Base-by-base conservation (phyloP, 352 stramenopile species). In the Globisporangium nodosum region DNA sequence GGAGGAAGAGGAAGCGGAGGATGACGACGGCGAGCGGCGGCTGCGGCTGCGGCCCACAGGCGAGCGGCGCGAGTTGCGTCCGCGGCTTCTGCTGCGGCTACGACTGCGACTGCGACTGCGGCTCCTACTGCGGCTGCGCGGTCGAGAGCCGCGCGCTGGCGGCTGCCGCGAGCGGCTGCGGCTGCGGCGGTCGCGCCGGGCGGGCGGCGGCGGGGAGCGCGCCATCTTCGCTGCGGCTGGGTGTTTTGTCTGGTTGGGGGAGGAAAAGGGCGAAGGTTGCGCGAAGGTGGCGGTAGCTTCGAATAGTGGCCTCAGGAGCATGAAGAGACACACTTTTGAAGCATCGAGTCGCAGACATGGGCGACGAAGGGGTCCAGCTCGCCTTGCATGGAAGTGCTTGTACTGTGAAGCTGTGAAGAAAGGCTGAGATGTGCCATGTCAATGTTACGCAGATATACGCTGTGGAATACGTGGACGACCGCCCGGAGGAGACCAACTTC, bases 381-480 rank as follows among this genome's bases (percentile, higher is more conserved):
- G 12, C 7, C 12, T 43, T 15, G 5, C 40, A 24, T 48, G 9
- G n/a, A 5, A 39, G 21, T 24, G 12, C 52, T 27, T 3, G 33
- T 35, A 15, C 37, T 16, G 20, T 49, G 57, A 42, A 24, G 30
- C 33, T 39, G 2, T 50, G 37, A 0, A 27, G 52, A 45, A 24
- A 24, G 20, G 35, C 20, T 45, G 11, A 46, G 3, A 1, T 45
- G 0, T 12, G 3, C 6, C 15, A 9, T 51, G 21, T 31, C 5
- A 5, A 6, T 52, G 5, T 1, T 30, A 12, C 8, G 21, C 59
- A 92, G 81, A 75, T 89, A 55, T 94, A 93, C 52, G 63, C 64
- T 43, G 81, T 92, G 37, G 77, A 85, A 57, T 97, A 96, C 61
- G 83, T 92, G 63, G 87, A 94, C 63, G 88, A 96, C 52, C 87